Evolutionary conservation across 192 early-diverging fungal species (phyloP).

Genomic region (Jimgerdemannia lactiflua): DNA sequence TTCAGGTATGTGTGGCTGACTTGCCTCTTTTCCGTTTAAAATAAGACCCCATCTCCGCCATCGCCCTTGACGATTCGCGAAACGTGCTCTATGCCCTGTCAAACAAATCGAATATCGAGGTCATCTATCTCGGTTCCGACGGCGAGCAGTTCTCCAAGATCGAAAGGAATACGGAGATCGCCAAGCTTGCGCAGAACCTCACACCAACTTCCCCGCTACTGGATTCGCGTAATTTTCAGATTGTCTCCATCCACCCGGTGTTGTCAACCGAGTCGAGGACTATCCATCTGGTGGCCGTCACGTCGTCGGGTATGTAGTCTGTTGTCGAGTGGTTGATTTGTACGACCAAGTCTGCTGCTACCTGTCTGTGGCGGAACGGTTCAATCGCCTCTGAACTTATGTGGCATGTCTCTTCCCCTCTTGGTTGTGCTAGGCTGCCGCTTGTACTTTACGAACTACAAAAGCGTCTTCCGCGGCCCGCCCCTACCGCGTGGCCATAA

Average conservation of each 20-base stretch:
- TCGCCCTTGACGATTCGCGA: slow-evolving; percentile 67
- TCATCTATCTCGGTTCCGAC: slow-evolving; percentile 59
- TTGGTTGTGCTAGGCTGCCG: slow-evolving; percentile 52
- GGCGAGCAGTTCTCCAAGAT: slow-evolving; percentile 54
- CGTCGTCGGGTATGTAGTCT: slow-evolving; percentile 39
- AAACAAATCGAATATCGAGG: slow-evolving; percentile 64
- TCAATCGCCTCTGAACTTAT: no score
- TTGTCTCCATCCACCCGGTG: slow-evolving; percentile 75
- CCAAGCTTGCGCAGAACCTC: slow-evolving; percentile 39
- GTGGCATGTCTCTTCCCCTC: no score
- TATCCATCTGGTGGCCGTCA: slow-evolving; percentile 76
- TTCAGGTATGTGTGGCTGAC: no score
- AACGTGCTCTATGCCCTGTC: slow-evolving; percentile 71
- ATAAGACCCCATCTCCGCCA: slow-evolving; percentile 52
- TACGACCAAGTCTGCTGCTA: no score
- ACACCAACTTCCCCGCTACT: slow-evolving; percentile 45
- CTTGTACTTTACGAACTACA: slow-evolving; percentile 65
- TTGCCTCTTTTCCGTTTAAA: no score
- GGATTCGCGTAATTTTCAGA: slow-evolving; percentile 51
- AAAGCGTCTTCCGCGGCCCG: slow-evolving; percentile 20
- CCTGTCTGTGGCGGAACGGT: no score
- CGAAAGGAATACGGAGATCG: slow-evolving; percentile 46
- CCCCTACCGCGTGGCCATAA: slow-evolving; percentile 16
- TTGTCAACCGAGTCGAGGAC: slow-evolving; percentile 58
- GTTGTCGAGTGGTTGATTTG: no score